Conservation (phyloP, 192 early-diverging fungal species). For the Gigaspora rosea region DNA sequence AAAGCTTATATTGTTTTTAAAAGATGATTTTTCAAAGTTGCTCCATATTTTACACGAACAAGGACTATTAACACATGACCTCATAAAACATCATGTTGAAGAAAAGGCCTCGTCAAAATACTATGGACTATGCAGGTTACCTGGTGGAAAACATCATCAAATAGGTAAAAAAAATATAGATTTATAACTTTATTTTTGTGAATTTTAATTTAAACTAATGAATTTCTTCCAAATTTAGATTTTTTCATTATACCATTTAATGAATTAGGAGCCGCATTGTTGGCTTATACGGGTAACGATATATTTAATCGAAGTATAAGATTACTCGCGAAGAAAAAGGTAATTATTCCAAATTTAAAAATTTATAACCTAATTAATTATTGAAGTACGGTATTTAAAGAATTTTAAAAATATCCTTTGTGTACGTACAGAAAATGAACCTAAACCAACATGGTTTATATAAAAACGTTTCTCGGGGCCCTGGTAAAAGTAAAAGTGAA, state of each 20-base stretch:
- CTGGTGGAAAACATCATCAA: not conserved
- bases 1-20: not conserved
- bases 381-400: no score
- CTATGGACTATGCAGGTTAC: not conserved
- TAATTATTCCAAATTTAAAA: not conserved
- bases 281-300: conserved; percentile 9
- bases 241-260: not conserved
- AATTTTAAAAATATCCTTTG: not conserved
- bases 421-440: not conserved
- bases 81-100: not conserved
- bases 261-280: conserved; percentile 10
- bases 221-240: not conserved
- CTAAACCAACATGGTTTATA: conserved; percentile 28
- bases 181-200: not conserved
- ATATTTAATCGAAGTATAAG: conserved; percentile 24
- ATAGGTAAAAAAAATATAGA: not conserved
- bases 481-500: not conserved
- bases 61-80: not conserved
- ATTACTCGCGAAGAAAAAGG: conserved; percentile 17
- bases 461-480: not conserved
- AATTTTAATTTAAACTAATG: not conserved
- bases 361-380: not conserved
- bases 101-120: not conserved
- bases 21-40: not conserved
- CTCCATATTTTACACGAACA: not conserved